These are phyloP conservation scores for Heliamphora pulchella DNA, from an alignment of 179 eudicot species.

Conservation along the genomic window DNA sequence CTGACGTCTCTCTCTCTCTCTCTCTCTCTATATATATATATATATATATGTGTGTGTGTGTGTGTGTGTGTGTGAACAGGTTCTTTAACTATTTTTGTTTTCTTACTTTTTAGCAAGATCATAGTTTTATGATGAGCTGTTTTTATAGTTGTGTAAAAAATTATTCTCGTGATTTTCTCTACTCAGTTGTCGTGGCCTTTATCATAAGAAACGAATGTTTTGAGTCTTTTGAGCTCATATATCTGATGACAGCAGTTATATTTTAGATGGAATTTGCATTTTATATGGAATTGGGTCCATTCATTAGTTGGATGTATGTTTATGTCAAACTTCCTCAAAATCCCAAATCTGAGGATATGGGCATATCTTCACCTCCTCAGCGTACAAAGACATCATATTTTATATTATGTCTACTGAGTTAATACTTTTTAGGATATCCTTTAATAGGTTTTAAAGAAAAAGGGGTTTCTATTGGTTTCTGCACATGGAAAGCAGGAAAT, in stretches of 20 bases:
- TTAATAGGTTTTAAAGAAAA: neutral
- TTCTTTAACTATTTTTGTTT: neutral
- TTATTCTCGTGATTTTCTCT: neutral
- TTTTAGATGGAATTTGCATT: neutral
- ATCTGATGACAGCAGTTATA: neutral
- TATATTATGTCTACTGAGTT: neutral
- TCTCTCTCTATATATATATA: neutral
- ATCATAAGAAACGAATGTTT: neutral
- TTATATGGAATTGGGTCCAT: neutral
- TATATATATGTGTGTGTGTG: neutral
- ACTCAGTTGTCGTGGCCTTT: neutral
- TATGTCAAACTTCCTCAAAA: neutral
- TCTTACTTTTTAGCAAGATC: neutral
- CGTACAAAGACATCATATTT: neutral
- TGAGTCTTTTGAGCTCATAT: neutral
- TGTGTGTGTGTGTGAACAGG: too few species aligned
- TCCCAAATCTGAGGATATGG: constrained; percentile 7
- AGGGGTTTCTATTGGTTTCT: neutral
- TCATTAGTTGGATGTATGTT: neutral
- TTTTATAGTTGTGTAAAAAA: neutral
- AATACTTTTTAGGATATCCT: neutral
- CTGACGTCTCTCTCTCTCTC: neutral
- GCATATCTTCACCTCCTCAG: too few species aligned
- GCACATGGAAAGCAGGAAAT: neutral
- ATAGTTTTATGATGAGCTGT: neutral